A percentile compares a stretch with the other conserved stretches of the same genome.
Conservation (phyloP, 352 stramenopile genomes). For the Globisporangium polare region DNA sequence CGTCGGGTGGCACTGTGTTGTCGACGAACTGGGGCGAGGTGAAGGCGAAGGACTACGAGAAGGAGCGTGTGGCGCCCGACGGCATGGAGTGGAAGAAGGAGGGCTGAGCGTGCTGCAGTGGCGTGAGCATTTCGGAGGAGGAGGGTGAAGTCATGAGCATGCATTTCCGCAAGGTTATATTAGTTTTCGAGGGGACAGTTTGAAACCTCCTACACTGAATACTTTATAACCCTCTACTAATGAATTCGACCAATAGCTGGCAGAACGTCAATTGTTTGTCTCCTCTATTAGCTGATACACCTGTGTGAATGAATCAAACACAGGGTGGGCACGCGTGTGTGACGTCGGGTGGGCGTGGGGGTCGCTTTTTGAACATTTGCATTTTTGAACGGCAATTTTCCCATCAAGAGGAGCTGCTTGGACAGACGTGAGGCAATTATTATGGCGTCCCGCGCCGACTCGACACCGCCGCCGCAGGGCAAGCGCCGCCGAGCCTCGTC, state of each 20-base stretch:
- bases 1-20: conserved; percentile 89
- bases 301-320: neutral
- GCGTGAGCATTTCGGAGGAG: no score
- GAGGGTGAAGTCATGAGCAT: neutral
- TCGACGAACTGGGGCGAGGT: conserved; percentile 93
- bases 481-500: conserved; percentile 12
- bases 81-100: conserved; percentile 92
- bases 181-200: neutral
- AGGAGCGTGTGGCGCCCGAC: conserved; percentile 73
- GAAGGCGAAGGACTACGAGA: conserved; percentile 87
- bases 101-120: conserved; percentile 18
- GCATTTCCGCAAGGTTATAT: neutral
- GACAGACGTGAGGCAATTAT: neutral
- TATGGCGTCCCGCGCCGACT: conserved; percentile 9
- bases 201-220: neutral
- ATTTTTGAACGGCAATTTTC: conserved; percentile 7
- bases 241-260: neutral
- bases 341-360: neutral
- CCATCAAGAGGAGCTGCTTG: neutral
- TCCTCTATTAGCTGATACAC: neutral
- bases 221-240: neutral
- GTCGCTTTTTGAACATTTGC: conserved; percentile 19
- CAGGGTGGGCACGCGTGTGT: neutral
- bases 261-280: neutral
- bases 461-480: conserved; percentile 25